phyloP scores from a whole-genome alignment of 176 grass and related monocot genomes.

The Pharus latifolius region DNA sequence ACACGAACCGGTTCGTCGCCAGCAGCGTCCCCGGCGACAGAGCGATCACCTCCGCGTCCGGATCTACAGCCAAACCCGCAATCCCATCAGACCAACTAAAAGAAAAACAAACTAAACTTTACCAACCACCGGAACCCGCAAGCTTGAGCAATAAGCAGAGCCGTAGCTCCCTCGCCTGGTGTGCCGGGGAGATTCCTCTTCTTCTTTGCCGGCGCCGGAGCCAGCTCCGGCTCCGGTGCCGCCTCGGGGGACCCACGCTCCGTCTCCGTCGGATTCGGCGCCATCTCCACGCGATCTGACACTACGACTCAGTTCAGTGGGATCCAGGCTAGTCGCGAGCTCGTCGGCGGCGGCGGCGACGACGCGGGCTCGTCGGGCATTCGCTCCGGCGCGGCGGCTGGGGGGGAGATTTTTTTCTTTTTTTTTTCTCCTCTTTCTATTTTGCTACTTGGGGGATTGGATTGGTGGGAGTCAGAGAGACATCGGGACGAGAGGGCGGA shows the following conservation, averaged over 20 bases:
- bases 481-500: conserved; percentile 4
- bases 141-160: too few species aligned
- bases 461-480: conserved; percentile 9
- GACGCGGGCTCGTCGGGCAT: too few species aligned
- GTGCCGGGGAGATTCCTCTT: conserved; percentile 60
- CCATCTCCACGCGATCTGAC: conserved; percentile 34
- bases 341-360: too few species aligned
- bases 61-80: conserved; percentile 23
- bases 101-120: not conserved
- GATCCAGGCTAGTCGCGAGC: too few species aligned
- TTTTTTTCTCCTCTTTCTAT: too few species aligned
- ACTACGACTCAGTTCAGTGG: not conserved
- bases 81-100: not conserved
- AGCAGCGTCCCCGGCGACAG: conserved; percentile 60
- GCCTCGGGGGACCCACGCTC: not conserved
- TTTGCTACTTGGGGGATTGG: not conserved
- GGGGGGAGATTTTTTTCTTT: conserved; percentile 3
- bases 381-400: conserved; percentile 5
- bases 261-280: conserved; percentile 4
- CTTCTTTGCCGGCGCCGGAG: conserved; percentile 35
- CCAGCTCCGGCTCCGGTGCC: not conserved
- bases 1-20: conserved; percentile 65
- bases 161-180: conserved; percentile 18
- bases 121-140: not conserved
- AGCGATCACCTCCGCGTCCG: conserved; percentile 83